Evolutionary conservation across 2,329 filamentous ascomycete species (phyloP), one percentile per base, ranked within the genome.

Genomic region (Sporothrix inflata): DNA sequence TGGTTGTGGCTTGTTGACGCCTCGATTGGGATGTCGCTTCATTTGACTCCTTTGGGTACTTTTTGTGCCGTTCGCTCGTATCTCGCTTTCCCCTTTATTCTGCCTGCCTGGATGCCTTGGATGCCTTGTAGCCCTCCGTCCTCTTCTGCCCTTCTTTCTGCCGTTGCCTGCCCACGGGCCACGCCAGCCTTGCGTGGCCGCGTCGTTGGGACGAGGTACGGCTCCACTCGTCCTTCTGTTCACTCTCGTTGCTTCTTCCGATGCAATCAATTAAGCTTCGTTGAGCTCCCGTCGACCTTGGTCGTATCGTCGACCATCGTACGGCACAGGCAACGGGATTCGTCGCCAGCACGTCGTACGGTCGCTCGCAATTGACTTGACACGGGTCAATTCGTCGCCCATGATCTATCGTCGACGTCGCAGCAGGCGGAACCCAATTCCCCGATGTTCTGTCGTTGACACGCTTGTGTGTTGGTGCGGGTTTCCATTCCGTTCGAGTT

Each of bases 81-180:
- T 55, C 30, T 55, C 27, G 60, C 47, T 5, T 55, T 55, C 4
- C 19, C 4, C 19, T 4, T 27, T 45, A 42, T 57, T 55, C 21
- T 55, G 45, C 65, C 47, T 55, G 65, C 27, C 47, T 68, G 65
- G 65, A 51, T 53, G 65, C 65, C 65, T 68, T 68, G 65, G 65
- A 51, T 53, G 65, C 65, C 65, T 68, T 68, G 47, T 47, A 51
- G 45, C 45, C 65, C 24, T 68, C 47, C 21, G 45, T 47, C 19
- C 12, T 24, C 34, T 38, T 9, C 55, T 19, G 27, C 27, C 14
- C 7, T 30, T 34, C 60, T 24, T 11, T 49, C 24, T 49, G 40
- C 40, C 63, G 45, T 47, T 67, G 63, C 63, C 24, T 67, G 63
- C 21, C 42, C 40, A 66, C 21, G 12, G 12, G 42, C 40, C 42